Conservation (phyloP, 148 eudicot species). For the Cornus florida region DNA sequence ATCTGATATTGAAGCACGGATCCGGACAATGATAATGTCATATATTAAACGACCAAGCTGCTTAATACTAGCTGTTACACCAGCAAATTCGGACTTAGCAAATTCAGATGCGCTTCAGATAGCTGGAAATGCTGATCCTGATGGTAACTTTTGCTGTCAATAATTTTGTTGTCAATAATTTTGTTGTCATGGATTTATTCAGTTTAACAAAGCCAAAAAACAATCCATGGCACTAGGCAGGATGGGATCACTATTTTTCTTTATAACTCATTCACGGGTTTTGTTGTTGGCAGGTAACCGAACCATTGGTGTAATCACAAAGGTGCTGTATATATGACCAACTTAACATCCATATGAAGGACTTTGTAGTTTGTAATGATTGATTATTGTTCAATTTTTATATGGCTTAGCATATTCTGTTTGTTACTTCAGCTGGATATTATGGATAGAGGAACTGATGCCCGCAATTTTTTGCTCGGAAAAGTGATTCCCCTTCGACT, state of each 20-base stretch:
- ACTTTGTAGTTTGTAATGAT: neutral
- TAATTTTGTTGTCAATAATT: conserved; percentile 2
- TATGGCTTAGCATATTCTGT: conserved; percentile 1
- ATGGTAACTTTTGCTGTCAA: conserved; percentile 50
- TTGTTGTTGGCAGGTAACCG: conserved; percentile 63
- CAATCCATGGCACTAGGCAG: neutral
- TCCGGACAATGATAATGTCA: conserved; percentile 89
- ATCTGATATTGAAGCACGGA: conserved; percentile 83
- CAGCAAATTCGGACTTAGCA: conserved; percentile 89
- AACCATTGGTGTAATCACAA: conserved; percentile 91
- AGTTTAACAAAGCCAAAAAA: neutral
- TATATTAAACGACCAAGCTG: conserved; percentile 69
- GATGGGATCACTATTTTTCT: neutral
- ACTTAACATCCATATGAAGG: neutral
- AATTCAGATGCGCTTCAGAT: conserved; percentile 97
- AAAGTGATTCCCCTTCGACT: conserved; percentile 91
- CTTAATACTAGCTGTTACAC: conserved; percentile 85
- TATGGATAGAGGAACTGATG: conserved; percentile 97
- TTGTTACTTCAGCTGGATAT: conserved; percentile 71
- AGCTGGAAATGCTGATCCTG: conserved; percentile 90
- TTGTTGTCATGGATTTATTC: neutral
- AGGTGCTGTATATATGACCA: conserved; percentile 42
- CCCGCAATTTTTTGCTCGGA: conserved; percentile 86
- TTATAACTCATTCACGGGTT: conserved; percentile 21
- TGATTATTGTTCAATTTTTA: neutral